Conservation (phyloP, 371 early-diverging fungal species). For the Mortierella sp. region DNA sequence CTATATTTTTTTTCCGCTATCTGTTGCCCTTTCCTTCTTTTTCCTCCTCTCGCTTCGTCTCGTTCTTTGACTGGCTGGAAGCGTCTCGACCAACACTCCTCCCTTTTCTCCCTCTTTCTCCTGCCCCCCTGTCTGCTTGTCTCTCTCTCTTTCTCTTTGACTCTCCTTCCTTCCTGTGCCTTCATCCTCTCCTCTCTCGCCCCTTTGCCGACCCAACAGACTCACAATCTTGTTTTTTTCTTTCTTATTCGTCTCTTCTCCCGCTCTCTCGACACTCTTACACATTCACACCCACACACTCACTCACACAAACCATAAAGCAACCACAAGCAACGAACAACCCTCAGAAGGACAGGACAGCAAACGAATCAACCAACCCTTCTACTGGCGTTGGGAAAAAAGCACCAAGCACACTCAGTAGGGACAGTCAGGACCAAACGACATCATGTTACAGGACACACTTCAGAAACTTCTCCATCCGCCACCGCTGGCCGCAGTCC, state of each 20-base stretch:
- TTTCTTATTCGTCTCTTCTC: neutral
- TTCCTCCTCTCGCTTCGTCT: neutral
- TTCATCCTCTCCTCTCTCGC: neutral
- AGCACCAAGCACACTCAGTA: neutral
- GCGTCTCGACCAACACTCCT: no score
- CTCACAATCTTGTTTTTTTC: neutral
- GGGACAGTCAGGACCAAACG: neutral
- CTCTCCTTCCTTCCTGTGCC: neutral
- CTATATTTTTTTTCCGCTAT: no score
- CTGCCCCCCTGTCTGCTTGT: neutral
- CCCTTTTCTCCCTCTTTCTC: neutral
- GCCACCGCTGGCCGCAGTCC: constrained; percentile 25
- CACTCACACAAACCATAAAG: neutral
- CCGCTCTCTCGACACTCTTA: neutral
- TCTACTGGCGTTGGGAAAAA: neutral
- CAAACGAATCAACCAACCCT: neutral
- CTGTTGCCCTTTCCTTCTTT: no score
- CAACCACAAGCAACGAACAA: neutral
- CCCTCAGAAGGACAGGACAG: neutral
- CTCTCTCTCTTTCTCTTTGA: constrained; percentile 7
- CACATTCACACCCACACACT: neutral
- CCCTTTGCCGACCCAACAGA: neutral
- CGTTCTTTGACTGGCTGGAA: neutral
- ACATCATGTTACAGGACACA: constrained; percentile 42
- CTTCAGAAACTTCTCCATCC: constrained; percentile 38